A percentile compares a stretch with the other conserved stretches of the same genome.
phyloP scores from a whole-genome alignment of 768 basidiomycete species.

The Saitozyma podzolica region DNA sequence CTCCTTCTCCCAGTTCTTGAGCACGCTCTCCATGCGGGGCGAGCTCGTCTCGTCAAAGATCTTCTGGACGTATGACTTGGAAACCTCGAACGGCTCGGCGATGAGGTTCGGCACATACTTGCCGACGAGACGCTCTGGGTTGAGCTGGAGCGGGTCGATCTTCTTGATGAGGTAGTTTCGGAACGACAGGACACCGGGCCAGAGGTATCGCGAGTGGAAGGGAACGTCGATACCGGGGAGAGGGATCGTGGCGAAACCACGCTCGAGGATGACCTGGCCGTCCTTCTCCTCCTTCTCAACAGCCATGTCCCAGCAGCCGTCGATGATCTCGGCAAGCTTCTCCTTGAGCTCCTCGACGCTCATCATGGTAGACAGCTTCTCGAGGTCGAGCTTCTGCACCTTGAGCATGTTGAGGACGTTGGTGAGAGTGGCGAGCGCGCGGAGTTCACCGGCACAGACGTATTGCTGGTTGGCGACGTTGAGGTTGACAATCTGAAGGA shows the following conservation, averaged over 20 bases:
- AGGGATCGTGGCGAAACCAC: slow-evolving; percentile 94
- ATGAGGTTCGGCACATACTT: slow-evolving; percentile 98
- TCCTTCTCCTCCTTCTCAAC: slow-evolving; percentile 74
- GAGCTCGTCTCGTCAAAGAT: slow-evolving; percentile 97
- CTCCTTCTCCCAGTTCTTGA: slow-evolving; percentile 89
- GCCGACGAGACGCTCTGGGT: slow-evolving; percentile 89
- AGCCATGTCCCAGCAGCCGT: slow-evolving; percentile 73
- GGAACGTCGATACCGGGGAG: slow-evolving; percentile 97
- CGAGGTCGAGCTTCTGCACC: slow-evolving; percentile 85
- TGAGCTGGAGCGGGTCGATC: slow-evolving; percentile 84
- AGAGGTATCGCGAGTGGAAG: slow-evolving; percentile 98
- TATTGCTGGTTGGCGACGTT: slow-evolving; percentile 92
- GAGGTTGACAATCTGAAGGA: slow-evolving; percentile 98
- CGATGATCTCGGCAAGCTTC: slow-evolving; percentile 89
- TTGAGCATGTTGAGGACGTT: slow-evolving; percentile 97
- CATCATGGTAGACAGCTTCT: slow-evolving; percentile 81
- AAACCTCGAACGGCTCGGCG: slow-evolving; percentile 53
- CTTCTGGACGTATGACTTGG: slow-evolving; percentile 77
- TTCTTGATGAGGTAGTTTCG: slow-evolving; percentile 97
- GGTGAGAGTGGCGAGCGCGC: slow-evolving; percentile 88
- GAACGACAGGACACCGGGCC: slow-evolving; percentile 98
- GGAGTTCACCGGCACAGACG: slow-evolving; percentile 94
- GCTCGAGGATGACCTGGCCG: slow-evolving; percentile 89
- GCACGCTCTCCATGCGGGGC: slow-evolving; percentile 89
- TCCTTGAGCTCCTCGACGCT: slow-evolving; percentile 91